Evolutionary conservation across 305 asterid species (phyloP).

Genomic region (Ilex paraguariensis): DNA sequence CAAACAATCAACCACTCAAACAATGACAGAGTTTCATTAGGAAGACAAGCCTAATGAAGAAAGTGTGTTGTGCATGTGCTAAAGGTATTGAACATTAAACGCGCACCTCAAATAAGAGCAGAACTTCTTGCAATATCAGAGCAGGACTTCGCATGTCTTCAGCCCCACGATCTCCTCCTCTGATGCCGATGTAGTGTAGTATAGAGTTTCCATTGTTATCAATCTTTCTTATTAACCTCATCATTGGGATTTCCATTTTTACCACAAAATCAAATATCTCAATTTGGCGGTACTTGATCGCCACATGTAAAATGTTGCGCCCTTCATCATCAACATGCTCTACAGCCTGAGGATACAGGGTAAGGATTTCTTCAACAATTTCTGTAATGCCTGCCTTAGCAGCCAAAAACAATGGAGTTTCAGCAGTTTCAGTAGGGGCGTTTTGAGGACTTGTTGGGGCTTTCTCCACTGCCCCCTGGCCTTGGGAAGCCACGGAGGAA

Average conservation of each 20-base stretch:
- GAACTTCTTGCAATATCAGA: constrained; percentile 7
- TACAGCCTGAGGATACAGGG: constrained; percentile 14
- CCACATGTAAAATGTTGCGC: constrained; percentile 13
- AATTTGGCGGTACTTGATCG: constrained; percentile 7
- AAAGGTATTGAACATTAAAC: background rate
- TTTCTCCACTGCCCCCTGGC: background rate
- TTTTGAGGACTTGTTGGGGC: too few species aligned
- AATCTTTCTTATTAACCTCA: constrained; percentile 9
- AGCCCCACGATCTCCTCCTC: background rate
- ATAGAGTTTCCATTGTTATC: constrained; percentile 12
- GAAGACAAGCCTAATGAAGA: background rate
- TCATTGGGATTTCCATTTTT: constrained; percentile 10
- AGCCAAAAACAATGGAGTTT: constrained; percentile 14
- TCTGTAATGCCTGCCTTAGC: constrained; percentile 11
- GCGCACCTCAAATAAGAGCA: constrained; percentile 13
- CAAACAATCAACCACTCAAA: background rate
- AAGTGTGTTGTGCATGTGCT: background rate
- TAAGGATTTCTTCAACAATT: constrained; percentile 12
- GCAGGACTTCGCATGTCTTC: constrained; percentile 18
- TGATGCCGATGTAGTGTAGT: constrained; percentile 15
- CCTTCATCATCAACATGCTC: constrained; percentile 14
- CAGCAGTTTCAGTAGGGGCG: background rate
- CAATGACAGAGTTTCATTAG: background rate
- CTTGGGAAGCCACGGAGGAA: background rate
- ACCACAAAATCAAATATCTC: constrained; percentile 7